These are phyloP conservation scores for Dioscorea alata DNA, from an alignment of 106 monocot species.

Conservation along the genomic window DNA sequence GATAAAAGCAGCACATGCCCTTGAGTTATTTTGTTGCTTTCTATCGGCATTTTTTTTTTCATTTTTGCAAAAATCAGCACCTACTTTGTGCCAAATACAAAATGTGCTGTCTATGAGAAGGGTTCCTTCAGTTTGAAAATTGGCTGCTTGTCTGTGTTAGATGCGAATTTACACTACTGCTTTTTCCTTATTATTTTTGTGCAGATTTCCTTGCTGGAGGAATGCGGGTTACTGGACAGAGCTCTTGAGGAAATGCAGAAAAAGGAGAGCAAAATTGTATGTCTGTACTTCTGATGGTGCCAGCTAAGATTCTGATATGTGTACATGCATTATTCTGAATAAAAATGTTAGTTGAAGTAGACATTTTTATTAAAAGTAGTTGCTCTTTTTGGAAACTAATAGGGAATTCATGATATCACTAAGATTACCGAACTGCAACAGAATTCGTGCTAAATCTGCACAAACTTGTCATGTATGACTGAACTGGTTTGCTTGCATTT, in stretches of 20 bases:
- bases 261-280: slow-evolving; percentile 88
- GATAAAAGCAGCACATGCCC: not conserved
- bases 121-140: no score
- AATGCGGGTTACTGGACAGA: slow-evolving; percentile 70
- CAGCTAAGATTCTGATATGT: no score
- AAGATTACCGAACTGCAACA: no score
- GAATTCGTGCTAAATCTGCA: no score
- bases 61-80: not conserved
- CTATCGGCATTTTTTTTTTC: not conserved
- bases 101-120: no score
- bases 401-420: no score
- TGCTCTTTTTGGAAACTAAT: no score
- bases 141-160: not conserved
- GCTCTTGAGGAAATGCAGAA: slow-evolving; percentile 84
- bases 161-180: not conserved
- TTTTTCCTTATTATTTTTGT: slow-evolving; percentile 2
- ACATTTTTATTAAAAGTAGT: no score
- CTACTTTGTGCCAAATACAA: not conserved
- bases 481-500: no score
- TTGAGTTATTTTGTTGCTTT: not conserved
- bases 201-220: slow-evolving; percentile 93
- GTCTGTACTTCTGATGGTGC: slow-evolving; percentile 2
- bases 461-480: no score
- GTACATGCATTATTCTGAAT: no score
- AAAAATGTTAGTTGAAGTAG: no score